Evolutionary conservation across 2,329 filamentous ascomycete species (phyloP).

Genomic region (Penicillium aurantiogriseum): DNA sequence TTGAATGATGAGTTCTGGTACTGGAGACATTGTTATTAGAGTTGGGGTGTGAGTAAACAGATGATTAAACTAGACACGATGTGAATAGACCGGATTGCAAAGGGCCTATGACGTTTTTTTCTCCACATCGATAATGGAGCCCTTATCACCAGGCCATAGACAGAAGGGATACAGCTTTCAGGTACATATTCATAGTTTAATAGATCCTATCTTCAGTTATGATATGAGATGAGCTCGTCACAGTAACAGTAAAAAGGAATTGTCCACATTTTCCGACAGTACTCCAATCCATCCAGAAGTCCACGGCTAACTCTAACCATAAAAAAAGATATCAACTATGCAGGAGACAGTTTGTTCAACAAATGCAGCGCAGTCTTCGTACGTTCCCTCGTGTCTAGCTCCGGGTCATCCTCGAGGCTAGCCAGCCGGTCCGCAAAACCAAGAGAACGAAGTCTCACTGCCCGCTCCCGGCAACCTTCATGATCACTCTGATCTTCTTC

Average conservation of each 20-base stretch:
- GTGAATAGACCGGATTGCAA: not conserved
- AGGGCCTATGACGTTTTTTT: not conserved
- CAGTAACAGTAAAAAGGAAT: too few relatives aligned
- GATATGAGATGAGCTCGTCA: not conserved
- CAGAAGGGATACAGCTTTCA: not conserved
- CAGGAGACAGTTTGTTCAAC: slow-evolving; percentile 47
- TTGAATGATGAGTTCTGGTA: slow-evolving; percentile 36
- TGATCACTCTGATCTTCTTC: slow-evolving; percentile 71
- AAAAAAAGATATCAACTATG: not conserved
- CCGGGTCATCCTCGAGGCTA: slow-evolving; percentile 64
- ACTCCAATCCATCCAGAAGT: not conserved
- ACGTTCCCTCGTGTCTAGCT: slow-evolving; percentile 79
- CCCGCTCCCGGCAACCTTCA: slow-evolving; percentile 64
- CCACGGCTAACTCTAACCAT: not conserved
- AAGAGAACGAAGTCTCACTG: slow-evolving; percentile 65
- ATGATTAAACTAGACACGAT: not conserved
- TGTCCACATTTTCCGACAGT: not conserved
- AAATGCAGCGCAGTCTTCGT: slow-evolving; percentile 77
- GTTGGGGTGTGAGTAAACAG: not conserved
- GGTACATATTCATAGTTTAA: not conserved
- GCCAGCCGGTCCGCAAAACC: slow-evolving; percentile 69
- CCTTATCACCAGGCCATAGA: not conserved
- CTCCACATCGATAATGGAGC: not conserved
- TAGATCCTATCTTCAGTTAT: not conserved
- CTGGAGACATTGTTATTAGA: slow-evolving; percentile 27